These are phyloP conservation scores for Phytophthora idaei DNA, from an alignment of 352 stramenopile species.

Conservation along the genomic window DNA sequence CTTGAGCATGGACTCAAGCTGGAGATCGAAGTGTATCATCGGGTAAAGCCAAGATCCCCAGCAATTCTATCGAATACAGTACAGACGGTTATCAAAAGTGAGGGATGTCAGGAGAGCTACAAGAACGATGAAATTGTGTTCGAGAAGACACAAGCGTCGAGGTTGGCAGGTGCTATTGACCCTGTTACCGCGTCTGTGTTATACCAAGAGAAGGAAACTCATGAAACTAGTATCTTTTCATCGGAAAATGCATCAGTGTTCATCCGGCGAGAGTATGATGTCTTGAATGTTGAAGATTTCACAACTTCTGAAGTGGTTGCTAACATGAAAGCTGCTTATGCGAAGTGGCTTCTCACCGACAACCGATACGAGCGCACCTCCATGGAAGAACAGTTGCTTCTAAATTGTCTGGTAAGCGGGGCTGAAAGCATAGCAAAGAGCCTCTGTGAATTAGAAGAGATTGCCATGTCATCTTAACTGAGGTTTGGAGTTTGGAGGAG, in stretches of 20 bases:
- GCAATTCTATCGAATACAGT: constrained; percentile 1
- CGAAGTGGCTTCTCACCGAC: constrained; percentile 38
- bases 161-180: neutral
- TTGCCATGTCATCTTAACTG: constrained; percentile 45
- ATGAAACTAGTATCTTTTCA: constrained; percentile 13
- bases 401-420: constrained; percentile 34
- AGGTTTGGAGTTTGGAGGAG: neutral
- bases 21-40: constrained; percentile 71
- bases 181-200: neutral
- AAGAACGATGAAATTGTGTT: neutral
- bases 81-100: neutral
- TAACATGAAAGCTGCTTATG: constrained; percentile 39
- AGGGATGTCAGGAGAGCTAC: neutral
- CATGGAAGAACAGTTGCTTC: constrained; percentile 47
- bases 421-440: constrained; percentile 65
- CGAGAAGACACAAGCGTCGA: neutral
- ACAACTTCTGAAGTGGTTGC: constrained; percentile 36
- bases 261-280: constrained; percentile 37
- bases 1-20: constrained; percentile 79
- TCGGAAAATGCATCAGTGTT: constrained; percentile 25
- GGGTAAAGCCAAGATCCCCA: constrained; percentile 11
- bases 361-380: constrained; percentile 37
- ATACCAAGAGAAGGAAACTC: neutral
- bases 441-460: constrained; percentile 61
- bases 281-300: constrained; percentile 55